Conservation (phyloP, 768 basidiomycete genomes). For the Suillus occidentalis region DNA sequence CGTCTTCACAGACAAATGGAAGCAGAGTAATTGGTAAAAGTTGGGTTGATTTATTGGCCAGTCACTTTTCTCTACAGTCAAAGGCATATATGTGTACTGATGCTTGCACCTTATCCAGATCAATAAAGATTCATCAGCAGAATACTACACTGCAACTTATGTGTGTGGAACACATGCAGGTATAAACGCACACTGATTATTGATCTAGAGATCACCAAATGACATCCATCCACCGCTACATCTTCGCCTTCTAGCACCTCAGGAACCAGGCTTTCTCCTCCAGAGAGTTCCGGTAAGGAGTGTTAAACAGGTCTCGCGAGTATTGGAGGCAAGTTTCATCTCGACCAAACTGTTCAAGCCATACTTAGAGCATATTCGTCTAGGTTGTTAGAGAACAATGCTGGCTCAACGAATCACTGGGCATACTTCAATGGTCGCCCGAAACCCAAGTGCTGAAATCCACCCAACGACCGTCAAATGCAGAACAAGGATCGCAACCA, state of each 20-base stretch:
- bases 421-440: conserved; percentile 59
- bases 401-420: conserved; percentile 77
- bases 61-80: conserved; percentile 10
- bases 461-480: neutral
- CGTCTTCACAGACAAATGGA: conserved; percentile 21
- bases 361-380: neutral
- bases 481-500: conserved; percentile 27
- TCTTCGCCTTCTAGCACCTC: conserved; percentile 63
- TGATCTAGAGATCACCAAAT: conserved; percentile 59
- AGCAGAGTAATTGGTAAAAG: conserved; percentile 16
- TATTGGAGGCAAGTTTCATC: conserved; percentile 57
- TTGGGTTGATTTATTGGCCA: conserved; percentile 33
- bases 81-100: neutral
- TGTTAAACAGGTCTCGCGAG: conserved; percentile 72
- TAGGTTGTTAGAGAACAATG: conserved; percentile 81
- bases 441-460: conserved; percentile 33
- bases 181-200: conserved; percentile 7
- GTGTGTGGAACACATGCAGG: conserved; percentile 40
- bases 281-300: conserved; percentile 70
- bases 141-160: conserved; percentile 67
- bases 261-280: conserved; percentile 75
- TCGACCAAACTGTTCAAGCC: neutral
- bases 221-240: conserved; percentile 68
- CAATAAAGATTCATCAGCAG: conserved; percentile 51
- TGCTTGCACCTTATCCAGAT: conserved; percentile 42